Evolutionary conservation across 2,329 filamentous ascomycete genomes (phyloP), one percentile per base, ranked within the genome.

Genomic region (Macrophomina tecta): DNA sequence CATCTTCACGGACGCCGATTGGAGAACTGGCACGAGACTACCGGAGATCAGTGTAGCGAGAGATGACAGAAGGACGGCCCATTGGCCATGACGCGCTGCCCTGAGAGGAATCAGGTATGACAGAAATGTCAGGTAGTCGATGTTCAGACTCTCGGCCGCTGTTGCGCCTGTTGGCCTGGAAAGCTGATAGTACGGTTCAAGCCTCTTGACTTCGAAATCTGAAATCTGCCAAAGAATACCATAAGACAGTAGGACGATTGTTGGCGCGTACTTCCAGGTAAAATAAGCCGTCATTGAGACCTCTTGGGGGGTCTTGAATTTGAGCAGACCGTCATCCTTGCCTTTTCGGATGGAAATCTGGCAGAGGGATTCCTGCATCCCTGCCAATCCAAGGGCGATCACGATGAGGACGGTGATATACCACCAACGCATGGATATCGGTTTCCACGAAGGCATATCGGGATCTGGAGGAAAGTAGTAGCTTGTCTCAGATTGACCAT

Each of bases 41-140:
- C 90, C 86, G 14, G 90, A 89, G 56, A 92, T 78, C 4, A 90
- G 77, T 1, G 88, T 89, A 0, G 87, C 86, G 5, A 90, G 70
- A 0, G 89, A 90, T 0, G 89, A 91, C 14, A 89, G 80, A 0
- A 86, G 85, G 5, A 93, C 90, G 0, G 90, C 89, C 73, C 89
- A 90, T 71, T 93, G 90, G 52, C 83, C 83, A 69, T 86, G 84
- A 68, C 81, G 82, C 2, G 91, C 72, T 1, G 90, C 90, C 53
- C 85, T 82, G 4, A 92, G 76, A 0, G 90, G 90, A 2, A 89
- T 84, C 46, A 90, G 77, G 72, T 91, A 87, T 72, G 85, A 88
- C 78, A 90, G 86, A 70, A 87, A 85, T 5, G 90, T 91, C 52
- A 91, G 83, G 68, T 93, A 93, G 75, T 92, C 89, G 68, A 91